Percentiles rank a stretch among this genome's conserved stretches.
phyloP scores from a whole-genome alignment of 192 early-diverging fungal species.

The Mortierella hygrophila region DNA sequence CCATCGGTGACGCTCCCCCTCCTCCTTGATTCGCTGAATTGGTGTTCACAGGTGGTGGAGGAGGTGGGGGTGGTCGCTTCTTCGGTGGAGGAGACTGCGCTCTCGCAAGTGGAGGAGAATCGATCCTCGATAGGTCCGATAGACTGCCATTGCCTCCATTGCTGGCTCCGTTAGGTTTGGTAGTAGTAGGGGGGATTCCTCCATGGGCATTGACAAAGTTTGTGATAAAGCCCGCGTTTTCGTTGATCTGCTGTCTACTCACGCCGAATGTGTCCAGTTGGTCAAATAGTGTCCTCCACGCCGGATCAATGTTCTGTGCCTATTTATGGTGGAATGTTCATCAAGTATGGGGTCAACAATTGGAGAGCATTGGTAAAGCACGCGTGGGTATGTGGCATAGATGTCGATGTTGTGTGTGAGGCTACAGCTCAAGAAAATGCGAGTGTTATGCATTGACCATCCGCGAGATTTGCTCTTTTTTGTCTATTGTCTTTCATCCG shows the following conservation, averaged over 20 bases:
- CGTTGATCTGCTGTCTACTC: constrained; percentile 59
- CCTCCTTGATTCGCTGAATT: not conserved
- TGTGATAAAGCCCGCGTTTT: constrained; percentile 77
- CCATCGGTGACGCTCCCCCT: constrained; percentile 20
- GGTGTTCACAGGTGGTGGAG: constrained; percentile 44
- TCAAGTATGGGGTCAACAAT: not conserved
- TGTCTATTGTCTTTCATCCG: not conserved
- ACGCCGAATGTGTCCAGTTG: constrained; percentile 76
- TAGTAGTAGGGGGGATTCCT: constrained; percentile 53
- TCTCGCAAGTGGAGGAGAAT: constrained; percentile 50
- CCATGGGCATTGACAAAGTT: constrained; percentile 77
- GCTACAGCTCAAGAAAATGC: not conserved
- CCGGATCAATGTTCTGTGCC: constrained; percentile 77
- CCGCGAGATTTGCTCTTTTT: not conserved
- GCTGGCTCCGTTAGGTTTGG: constrained; percentile 14
- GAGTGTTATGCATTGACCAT: not conserved
- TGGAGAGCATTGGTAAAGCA: not conserved
- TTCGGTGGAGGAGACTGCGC: constrained; percentile 21
- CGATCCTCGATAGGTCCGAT: constrained; percentile 30
- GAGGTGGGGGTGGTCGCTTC: constrained; percentile 42
- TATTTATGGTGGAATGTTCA: constrained; percentile 4
- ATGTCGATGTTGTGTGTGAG: not conserved
- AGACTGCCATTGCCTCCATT: not conserved
- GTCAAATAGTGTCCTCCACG: constrained; percentile 77
- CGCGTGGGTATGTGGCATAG: too few species aligned